Evolutionary conservation across 73 alveolate genomes (phyloP).

Genomic region (Stentor roeselii): DNA sequence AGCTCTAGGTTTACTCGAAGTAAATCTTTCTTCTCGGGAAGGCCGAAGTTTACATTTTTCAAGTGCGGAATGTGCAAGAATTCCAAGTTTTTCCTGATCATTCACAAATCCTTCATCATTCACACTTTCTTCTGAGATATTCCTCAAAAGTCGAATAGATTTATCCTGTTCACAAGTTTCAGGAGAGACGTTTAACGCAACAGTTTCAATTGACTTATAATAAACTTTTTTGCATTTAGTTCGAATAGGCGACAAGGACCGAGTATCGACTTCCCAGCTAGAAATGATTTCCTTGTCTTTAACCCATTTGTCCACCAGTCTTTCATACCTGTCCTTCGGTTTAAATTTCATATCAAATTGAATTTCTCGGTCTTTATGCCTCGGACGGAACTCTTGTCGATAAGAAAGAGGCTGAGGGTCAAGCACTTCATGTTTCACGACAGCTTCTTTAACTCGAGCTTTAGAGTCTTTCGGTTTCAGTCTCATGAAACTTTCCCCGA

Average conservation of each 20-base stretch:
- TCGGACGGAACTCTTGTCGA: conserved; percentile 1
- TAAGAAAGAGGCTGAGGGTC: neutral
- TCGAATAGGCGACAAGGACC: neutral
- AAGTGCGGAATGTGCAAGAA: neutral
- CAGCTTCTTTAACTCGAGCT: neutral
- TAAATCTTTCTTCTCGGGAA: neutral
- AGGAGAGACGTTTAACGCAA: neutral
- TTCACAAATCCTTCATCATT: neutral
- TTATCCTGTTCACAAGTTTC: neutral
- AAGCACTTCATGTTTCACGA: neutral
- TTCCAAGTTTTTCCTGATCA: neutral
- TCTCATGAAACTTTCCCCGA: neutral
- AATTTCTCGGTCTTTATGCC: conserved; percentile 32
- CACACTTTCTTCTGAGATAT: neutral
- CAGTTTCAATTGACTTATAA: neutral
- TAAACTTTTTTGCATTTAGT: neutral
- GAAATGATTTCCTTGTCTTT: neutral
- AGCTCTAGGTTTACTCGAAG: no score
- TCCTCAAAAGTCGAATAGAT: neutral
- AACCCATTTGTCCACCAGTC: conserved; percentile 28
- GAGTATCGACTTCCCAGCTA: neutral
- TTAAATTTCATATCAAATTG: conserved; percentile 39
- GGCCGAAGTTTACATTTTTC: neutral
- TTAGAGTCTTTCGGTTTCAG: neutral
- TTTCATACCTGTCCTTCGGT: conserved; percentile 32